Evolutionary conservation across 306 rosid genomes (phyloP).

Genomic region (Neltuma alba): DNA sequence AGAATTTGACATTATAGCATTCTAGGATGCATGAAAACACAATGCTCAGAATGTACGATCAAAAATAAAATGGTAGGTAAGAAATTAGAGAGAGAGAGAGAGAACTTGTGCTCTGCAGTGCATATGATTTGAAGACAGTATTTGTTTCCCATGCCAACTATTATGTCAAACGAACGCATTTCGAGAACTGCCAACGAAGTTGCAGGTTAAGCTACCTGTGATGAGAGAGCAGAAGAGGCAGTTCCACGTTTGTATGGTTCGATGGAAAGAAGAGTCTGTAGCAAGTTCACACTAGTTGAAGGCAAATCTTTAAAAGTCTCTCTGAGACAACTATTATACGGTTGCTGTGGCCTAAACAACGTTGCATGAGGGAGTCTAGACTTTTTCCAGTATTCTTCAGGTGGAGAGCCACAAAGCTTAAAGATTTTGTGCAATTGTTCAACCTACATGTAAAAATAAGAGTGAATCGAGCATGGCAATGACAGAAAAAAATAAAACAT

Average conservation of each 20-base stretch:
- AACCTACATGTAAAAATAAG: constrained; percentile 53
- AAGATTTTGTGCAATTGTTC: constrained; percentile 97
- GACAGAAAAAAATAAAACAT: constrained; percentile 27
- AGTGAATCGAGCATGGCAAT: constrained; percentile 24
- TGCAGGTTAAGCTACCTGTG: constrained; percentile 60
- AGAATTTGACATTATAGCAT: background rate
- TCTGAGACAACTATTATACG: constrained; percentile 67
- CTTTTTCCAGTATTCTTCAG: constrained; percentile 91
- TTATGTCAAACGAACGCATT: constrained; percentile 15
- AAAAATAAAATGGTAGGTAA: background rate
- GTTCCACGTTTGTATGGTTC: constrained; percentile 96
- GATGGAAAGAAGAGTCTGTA: constrained; percentile 82
- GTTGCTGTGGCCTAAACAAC: constrained; percentile 84
- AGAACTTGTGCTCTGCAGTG: constrained; percentile 3
- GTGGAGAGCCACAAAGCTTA: constrained; percentile 95
- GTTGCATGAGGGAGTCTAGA: constrained; percentile 86
- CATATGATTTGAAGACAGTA: background rate
- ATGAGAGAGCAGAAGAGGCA: constrained; percentile 80
- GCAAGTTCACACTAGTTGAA: constrained; percentile 49
- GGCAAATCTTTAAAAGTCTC: constrained; percentile 76
- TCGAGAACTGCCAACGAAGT: constrained; percentile 26
- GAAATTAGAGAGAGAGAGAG: background rate
- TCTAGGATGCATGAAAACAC: background rate
- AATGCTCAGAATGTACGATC: background rate
- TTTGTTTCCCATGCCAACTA: constrained; percentile 38